Evolutionary conservation across 345 rosid genomes (phyloP), one percentile per base, ranked within the genome.

Genomic region (Euclidium syriacum): DNA sequence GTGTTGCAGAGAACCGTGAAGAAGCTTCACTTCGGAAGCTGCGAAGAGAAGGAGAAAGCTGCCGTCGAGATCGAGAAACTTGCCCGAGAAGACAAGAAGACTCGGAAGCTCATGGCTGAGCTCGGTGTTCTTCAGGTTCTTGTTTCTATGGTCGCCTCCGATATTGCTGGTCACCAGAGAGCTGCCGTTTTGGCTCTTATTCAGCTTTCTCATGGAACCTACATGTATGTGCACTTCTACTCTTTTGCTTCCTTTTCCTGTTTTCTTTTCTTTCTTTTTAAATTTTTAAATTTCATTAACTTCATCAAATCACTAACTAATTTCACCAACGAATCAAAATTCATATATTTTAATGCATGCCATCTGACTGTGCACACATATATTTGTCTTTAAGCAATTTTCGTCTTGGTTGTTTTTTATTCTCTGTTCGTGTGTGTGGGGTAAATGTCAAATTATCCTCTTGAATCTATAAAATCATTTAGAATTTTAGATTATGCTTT

Each of bases 81-180:
- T 30, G 88, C 95, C 9, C 66, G 77, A 65, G 78, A 79, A 61
- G 95, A 87, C 53, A 70, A 47, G 41, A 80, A 79, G 62, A 70
- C 65, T 10, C 77, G 79, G 67, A 87, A 79, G 68, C 68, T 81
- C 68, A 84, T 94, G 84, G 96, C 82, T 1, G 96, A 87, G 78
- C 96, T 94, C 0, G 95, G 99, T 10, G 99, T 94, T 23, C 58
- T 90, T 27, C 88, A 77, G 38, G 81, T 77, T 66, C 75, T 94
- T 74, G 97, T 94, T 12, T 88, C 80, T 14, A 84, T 94, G 88
- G 77, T 72, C 5, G 76, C 65, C 20, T 56, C 83, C 0, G 80
- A 79, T n/a, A 78, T 58, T 4, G 51, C 39, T 33, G 27, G 68
- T 15, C 86, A 80, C 56, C 85, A 78, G 33, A 68, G 52, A 59